Conservation (phyloP, 2,329 filamentous ascomycete genomes). For the Diaporthe sp. region DNA sequence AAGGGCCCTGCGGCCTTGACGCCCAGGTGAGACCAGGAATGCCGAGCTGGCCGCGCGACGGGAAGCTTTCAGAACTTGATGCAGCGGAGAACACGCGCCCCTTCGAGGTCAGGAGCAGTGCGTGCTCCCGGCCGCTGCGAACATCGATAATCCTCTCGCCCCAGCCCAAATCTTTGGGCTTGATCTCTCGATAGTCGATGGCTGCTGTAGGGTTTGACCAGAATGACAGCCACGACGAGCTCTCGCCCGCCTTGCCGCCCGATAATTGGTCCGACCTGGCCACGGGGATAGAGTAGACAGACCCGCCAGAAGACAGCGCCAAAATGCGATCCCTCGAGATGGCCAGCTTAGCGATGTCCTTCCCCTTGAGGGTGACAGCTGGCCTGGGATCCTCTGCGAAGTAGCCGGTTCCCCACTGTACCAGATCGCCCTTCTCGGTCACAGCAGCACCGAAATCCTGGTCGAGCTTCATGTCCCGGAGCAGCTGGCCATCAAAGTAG, state of each 20-base stretch:
- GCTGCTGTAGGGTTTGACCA: constrained; percentile 60
- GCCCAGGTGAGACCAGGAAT: constrained; percentile 85
- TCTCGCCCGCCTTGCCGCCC: constrained; percentile 60
- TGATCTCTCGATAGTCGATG: constrained; percentile 79
- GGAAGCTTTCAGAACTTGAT: constrained; percentile 81
- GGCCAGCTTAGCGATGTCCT: constrained; percentile 79
- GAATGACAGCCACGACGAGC: constrained; percentile 76
- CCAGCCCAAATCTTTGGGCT: constrained; percentile 71
- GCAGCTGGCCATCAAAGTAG: constrained; percentile 85
- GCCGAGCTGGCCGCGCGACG: constrained; percentile 86
- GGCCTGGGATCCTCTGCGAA: constrained; percentile 73
- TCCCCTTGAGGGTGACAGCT: constrained; percentile 79
- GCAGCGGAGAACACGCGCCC: constrained; percentile 93
- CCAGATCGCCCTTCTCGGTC: constrained; percentile 85
- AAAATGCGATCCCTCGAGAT: constrained; percentile 87
- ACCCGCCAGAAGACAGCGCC: constrained; percentile 78
- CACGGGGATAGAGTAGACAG: constrained; percentile 86
- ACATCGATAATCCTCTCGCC: constrained; percentile 81
- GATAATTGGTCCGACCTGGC: constrained; percentile 75
- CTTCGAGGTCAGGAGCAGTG: constrained; percentile 82
- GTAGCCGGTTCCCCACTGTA: constrained; percentile 91
- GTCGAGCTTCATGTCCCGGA: constrained; percentile 89
- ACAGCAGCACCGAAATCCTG: constrained; percentile 86
- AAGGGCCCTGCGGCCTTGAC: constrained; percentile 79
- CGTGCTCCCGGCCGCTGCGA: constrained; percentile 84